Base-by-base conservation (phyloP, 805 yeast species). In the Starmerella tilneyi region DNA sequence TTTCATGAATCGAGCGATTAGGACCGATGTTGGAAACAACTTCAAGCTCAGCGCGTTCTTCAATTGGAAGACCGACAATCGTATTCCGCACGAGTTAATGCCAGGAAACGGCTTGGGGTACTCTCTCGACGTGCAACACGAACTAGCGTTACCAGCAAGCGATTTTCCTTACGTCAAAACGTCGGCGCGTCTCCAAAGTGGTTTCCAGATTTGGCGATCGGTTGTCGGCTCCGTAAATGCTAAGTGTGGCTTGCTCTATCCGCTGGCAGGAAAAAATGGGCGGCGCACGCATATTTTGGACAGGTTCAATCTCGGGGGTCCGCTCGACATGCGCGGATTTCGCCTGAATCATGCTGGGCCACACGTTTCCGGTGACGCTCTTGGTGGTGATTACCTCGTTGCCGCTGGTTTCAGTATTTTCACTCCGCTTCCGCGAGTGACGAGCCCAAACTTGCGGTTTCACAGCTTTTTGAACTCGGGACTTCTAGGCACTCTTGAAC, bases 281-380 rank as follows among this genome's bases (percentile, higher is more conserved):
- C 15, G 31, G 2, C 16, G 29, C 42, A 63, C 83, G 1, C 88
- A 82, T 56, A 58, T 79, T 24, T 72, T 79, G 58, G 98, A 89
- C 61, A 73, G 83, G 52, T 89, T 88, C 60, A 84, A 79, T 57
- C 68, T 83, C 36, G 94, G 96, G 15, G 96, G 95, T 0, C 74
- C 78, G 12, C 72, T 77, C 44, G 81, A 79, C 44, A 75, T 85
- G 23, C 69, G 81, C 46, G 85, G 88, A 1, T 84, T 81, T 57
- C 69, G 74, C 27, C 66, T 72, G 43, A 79, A 79, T 65, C 75
- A 84, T 0, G 60, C 82, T 28, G 88, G 92, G 12, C 77, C 79
- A 1, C 68, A 76, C 46, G 76, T 74, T 44, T 62, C 63, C 4
- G 63, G 62, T 5, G 79, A 76, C 54, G 68, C 77, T 4, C 51